Conservation (phyloP, 345 rosid genomes). For the Brassica carinata region DNA sequence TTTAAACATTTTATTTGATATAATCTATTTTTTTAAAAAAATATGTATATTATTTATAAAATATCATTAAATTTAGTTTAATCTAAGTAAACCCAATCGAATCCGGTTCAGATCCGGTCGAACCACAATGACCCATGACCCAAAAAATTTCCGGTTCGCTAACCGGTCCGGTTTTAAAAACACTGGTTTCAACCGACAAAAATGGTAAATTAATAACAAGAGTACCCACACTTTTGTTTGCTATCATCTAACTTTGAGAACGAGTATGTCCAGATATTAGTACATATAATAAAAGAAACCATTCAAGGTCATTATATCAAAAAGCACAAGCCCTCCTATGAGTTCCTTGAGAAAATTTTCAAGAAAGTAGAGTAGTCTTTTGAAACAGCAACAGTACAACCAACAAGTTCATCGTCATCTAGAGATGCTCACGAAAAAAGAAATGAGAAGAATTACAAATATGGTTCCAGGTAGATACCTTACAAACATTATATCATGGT, state of each 20-base stretch:
- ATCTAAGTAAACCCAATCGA: no score
- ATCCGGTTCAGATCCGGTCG: no score
- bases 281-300: background rate
- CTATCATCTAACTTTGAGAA: background rate
- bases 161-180: no score
- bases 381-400: background rate
- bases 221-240: background rate
- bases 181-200: background rate
- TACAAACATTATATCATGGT: background rate
- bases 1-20: no score
- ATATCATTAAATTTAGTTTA: no score
- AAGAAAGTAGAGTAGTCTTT: background rate
- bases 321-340: background rate
- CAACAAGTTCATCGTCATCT: background rate
- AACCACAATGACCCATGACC: no score
- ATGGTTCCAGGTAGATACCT: background rate
- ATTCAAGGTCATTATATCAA: background rate
- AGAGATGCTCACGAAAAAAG: background rate
- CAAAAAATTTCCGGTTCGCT: no score
- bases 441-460: conserved; percentile 7
- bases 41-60: no score
- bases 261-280: background rate
- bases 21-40: no score
- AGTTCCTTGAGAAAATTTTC: background rate
- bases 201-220: background rate